Conservation (phyloP, 148 eudicot genomes). For the Vaccinium myrtillus region DNA sequence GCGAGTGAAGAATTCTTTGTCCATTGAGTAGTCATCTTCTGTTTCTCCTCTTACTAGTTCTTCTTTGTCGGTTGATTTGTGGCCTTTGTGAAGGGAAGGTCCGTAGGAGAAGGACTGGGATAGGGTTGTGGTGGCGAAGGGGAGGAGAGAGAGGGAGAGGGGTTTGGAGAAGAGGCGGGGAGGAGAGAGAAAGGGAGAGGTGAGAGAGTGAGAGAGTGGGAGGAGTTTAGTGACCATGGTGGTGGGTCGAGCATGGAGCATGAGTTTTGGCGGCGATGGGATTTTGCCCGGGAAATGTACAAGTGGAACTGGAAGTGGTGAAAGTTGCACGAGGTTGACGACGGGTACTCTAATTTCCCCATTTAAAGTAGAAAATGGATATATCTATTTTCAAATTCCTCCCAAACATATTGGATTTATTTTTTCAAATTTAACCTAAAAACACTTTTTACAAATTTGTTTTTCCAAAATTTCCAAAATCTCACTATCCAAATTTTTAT, state of each 20-base stretch:
- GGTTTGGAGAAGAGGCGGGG: conserved; percentile 22
- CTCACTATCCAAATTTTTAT: too few species aligned
- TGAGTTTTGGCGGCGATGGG: not conserved
- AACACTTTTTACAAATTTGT: too few species aligned
- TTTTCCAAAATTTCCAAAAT: too few species aligned
- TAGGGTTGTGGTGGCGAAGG: conserved; percentile 23
- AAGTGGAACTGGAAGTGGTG: not conserved
- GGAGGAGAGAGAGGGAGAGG: conserved; percentile 23
- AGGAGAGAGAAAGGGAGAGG: conserved; percentile 24
- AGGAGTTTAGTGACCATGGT: conserved; percentile 22
- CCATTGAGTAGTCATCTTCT: conserved; percentile 26
- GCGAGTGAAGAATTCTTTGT: conserved; percentile 56
- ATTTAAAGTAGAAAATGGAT: too few species aligned
- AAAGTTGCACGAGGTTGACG: not conserved
- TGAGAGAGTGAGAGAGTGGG: conserved; percentile 33
- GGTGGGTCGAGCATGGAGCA: not conserved
- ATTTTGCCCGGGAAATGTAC: not conserved
- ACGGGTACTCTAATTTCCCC: not conserved
- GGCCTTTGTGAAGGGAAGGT: conserved; percentile 81
- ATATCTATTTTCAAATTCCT: too few species aligned
- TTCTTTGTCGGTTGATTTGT: not conserved
- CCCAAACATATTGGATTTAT: too few species aligned
- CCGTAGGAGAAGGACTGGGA: conserved; percentile 44
- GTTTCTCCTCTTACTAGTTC: not conserved
- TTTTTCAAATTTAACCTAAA: too few species aligned